Conservation (phyloP, 345 rosid species). For the Eucalyptus guilfoylei region DNA sequence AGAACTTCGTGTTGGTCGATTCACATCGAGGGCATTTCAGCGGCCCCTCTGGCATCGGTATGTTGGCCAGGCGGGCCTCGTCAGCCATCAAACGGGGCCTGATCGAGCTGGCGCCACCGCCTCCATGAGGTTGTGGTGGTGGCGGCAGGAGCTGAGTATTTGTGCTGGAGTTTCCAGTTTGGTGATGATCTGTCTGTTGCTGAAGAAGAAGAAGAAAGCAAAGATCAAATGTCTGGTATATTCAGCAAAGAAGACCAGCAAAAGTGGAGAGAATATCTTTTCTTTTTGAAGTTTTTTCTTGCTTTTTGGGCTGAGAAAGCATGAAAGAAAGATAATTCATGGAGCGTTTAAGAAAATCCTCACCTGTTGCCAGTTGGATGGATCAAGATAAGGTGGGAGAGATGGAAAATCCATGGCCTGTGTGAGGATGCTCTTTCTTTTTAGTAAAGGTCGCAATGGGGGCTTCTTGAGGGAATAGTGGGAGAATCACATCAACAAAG, state of each 20-base stretch:
- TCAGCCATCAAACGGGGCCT: constrained; percentile 92
- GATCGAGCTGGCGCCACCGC: constrained; percentile 40
- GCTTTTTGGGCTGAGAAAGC: background rate
- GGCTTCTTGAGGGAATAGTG: background rate
- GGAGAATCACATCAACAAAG: constrained; percentile 4
- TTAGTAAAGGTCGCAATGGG: background rate
- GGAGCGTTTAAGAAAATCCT: constrained; percentile 1
- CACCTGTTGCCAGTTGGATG: constrained; percentile 96
- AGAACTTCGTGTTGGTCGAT: constrained; percentile 87
- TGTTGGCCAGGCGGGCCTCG: constrained; percentile 77
- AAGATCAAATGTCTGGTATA: constrained; percentile 37
- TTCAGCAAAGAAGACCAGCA: constrained; percentile 27
- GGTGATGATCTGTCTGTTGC: constrained; percentile 10
- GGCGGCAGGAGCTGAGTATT: constrained; percentile 27
- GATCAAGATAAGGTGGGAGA: constrained; percentile 94
- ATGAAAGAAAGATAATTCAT: background rate
- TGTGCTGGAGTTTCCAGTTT: constrained; percentile 7
- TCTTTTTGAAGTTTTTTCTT: constrained; percentile 28
- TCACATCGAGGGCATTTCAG: constrained; percentile 92
- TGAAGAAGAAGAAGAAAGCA: constrained; percentile 17
- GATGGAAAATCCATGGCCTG: constrained; percentile 75
- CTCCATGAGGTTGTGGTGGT: constrained; percentile 45
- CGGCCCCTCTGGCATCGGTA: constrained; percentile 70
- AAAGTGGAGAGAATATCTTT: constrained; percentile 21
- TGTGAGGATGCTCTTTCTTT: background rate